Evolutionary conservation across 371 early-diverging fungal species (phyloP).

Genomic region (Mucor indicus): DNA sequence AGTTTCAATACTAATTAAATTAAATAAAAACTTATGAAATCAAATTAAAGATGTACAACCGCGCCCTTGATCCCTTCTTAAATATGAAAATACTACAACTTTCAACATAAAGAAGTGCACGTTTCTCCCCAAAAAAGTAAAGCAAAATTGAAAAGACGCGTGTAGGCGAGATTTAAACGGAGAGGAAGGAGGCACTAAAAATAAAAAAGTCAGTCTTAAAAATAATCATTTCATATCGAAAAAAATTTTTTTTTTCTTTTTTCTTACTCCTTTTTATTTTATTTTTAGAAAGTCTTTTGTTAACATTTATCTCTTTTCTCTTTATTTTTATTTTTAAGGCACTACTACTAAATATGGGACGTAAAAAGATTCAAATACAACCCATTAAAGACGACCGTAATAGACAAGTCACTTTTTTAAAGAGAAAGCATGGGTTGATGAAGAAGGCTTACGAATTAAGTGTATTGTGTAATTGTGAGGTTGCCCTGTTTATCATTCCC

Average conservation of each 20-base stretch:
- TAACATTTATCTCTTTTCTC: background rate
- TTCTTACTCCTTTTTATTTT: background rate
- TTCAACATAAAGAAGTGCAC: too few species aligned
- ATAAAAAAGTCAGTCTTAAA: background rate
- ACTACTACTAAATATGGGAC: conserved; percentile 65
- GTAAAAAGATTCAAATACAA: conserved; percentile 95
- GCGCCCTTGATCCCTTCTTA: too few species aligned
- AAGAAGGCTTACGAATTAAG: conserved; percentile 98
- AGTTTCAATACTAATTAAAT: conserved; percentile 7
- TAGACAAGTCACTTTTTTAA: conserved; percentile 87
- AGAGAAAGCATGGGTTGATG: conserved; percentile 97
- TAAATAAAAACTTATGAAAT: background rate
- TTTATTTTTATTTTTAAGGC: background rate
- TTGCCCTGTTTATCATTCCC: conserved; percentile 85
- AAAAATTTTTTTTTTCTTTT: background rate
- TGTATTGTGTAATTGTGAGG: conserved; percentile 95
- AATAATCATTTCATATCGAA: too few species aligned
- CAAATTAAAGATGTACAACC: background rate
- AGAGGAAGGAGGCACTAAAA: background rate
- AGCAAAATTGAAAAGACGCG: too few species aligned
- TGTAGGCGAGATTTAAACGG: background rate
- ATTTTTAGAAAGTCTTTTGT: too few species aligned
- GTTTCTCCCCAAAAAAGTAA: too few species aligned
- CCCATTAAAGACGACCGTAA: conserved; percentile 92
- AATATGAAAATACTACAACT: too few species aligned